Evolutionary conservation across 2,329 filamentous ascomycete species (phyloP).

Genomic region (Lithohypha guttulata): DNA sequence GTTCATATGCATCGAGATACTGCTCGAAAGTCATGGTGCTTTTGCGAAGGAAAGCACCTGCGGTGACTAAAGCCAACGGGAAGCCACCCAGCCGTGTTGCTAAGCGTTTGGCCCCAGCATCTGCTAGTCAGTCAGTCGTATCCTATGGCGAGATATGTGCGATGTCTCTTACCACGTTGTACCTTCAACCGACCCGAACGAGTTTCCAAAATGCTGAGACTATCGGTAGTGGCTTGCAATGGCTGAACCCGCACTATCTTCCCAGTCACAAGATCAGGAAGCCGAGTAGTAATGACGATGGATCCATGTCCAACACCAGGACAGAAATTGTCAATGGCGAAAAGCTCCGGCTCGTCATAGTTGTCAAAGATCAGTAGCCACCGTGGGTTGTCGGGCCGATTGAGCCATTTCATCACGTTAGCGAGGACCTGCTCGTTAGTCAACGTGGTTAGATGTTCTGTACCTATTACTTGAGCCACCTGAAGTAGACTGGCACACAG

Average conservation of each 20-base stretch:
- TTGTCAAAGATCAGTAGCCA: conserved; percentile 23
- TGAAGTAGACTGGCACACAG: conserved; percentile 26
- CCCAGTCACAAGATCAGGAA: conserved; percentile 9
- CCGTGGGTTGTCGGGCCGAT: conserved; percentile 11
- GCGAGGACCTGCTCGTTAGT: conserved; percentile 3
- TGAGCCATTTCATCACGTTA: conserved; percentile 13
- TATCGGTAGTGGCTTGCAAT: conserved; percentile 8
- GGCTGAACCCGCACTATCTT: conserved; percentile 7
- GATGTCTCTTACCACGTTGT: too few species aligned
- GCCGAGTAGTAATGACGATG: conserved; percentile 20
- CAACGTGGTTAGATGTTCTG: background rate
- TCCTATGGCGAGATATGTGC: too few species aligned
- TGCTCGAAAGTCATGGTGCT: too few species aligned
- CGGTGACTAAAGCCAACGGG: too few species aligned
- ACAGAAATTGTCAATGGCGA: conserved; percentile 12
- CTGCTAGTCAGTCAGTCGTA: too few species aligned
- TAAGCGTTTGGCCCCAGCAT: too few species aligned
- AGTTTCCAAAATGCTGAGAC: conserved; percentile 10
- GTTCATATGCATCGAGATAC: too few species aligned
- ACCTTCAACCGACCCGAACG: conserved; percentile 9
- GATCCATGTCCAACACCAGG: conserved; percentile 15
- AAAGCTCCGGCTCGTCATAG: conserved; percentile 16
- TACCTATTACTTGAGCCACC: conserved; percentile 7
- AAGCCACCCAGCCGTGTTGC: too few species aligned
- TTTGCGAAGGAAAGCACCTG: too few species aligned